These are phyloP conservation scores for Apiotrichum veenhuisii DNA, from an alignment of 1,284 basidiomycete species.

Conservation along the genomic window DNA sequence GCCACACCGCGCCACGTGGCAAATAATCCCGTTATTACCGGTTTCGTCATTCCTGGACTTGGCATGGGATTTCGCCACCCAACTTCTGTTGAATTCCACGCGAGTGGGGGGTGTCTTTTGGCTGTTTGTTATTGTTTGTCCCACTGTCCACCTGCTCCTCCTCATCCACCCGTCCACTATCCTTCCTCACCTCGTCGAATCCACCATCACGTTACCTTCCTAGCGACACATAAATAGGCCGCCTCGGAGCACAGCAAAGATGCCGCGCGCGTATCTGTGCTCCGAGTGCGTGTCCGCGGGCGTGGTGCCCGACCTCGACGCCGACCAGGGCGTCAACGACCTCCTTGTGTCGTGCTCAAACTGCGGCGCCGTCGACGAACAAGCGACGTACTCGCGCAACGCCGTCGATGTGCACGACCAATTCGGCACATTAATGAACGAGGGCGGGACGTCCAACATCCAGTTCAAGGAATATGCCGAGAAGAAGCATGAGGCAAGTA, in stretches of 20 bases:
- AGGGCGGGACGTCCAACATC: conserved; percentile 5
- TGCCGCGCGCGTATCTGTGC: conserved; percentile 6
- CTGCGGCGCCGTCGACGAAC: conserved; percentile 29
- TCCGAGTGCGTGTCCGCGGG: conserved; percentile 6
- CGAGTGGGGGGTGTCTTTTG: no score
- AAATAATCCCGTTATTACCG: not conserved
- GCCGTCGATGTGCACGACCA: conserved; percentile 12
- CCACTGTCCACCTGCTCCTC: no score
- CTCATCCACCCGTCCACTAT: no score
- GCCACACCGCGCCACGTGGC: not conserved
- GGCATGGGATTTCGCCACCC: conserved; percentile 5
- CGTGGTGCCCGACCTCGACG: not conserved
- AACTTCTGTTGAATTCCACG: no score
- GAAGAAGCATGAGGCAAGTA: conserved; percentile 15
- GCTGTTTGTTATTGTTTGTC: no score
- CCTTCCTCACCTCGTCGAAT: no score
- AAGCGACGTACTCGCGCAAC: conserved; percentile 14
- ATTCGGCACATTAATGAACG: conserved; percentile 21
- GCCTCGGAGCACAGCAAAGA: not conserved
- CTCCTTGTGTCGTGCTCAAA: conserved; percentile 20
- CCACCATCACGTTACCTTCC: no score
- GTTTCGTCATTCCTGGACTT: no score
- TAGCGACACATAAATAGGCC: no score
- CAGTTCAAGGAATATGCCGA: conserved; percentile 10
- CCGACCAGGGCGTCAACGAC: not conserved